These are phyloP conservation scores for Hygrocybe punicea DNA, from an alignment of 768 basidiomycete species.

Conservation along the genomic window DNA sequence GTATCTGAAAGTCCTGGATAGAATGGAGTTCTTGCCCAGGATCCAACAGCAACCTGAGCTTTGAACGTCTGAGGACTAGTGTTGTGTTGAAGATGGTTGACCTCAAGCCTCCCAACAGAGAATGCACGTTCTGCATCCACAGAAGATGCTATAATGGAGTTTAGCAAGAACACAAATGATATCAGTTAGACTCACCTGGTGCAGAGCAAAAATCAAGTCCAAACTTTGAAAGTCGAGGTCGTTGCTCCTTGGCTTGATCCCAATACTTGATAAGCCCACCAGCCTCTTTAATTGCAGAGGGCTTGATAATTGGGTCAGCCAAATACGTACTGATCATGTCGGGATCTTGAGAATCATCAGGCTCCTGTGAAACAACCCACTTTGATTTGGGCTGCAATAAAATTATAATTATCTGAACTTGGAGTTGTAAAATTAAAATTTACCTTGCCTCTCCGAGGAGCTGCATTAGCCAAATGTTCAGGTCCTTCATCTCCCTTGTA, in stretches of 20 bases:
- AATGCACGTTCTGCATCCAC: constrained; percentile 40
- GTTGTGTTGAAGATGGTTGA: constrained; percentile 33
- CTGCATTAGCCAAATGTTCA: neutral
- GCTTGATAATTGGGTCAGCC: neutral
- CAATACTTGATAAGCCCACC: neutral
- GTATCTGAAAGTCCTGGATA: constrained; percentile 15
- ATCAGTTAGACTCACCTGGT: neutral
- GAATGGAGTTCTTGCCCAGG: constrained; percentile 26
- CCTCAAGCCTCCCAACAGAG: constrained; percentile 29
- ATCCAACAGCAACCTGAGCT: constrained; percentile 30
- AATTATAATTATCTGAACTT: neutral
- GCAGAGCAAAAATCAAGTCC: neutral
- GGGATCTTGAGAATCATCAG: neutral
- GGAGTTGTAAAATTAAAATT: neutral
- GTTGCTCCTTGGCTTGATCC: neutral
- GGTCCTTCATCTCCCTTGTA: neutral
- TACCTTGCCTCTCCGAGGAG: neutral
- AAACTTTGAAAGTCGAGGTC: neutral
- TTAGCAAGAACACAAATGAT: neutral
- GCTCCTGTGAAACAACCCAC: neutral
- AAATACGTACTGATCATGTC: neutral
- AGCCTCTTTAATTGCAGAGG: neutral
- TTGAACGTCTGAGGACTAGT: constrained; percentile 35
- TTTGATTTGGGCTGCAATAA: neutral
- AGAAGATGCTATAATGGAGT: constrained; percentile 14